Conservation (phyloP, 768 basidiomycete species). For the Leucogyrophana mollusca region DNA sequence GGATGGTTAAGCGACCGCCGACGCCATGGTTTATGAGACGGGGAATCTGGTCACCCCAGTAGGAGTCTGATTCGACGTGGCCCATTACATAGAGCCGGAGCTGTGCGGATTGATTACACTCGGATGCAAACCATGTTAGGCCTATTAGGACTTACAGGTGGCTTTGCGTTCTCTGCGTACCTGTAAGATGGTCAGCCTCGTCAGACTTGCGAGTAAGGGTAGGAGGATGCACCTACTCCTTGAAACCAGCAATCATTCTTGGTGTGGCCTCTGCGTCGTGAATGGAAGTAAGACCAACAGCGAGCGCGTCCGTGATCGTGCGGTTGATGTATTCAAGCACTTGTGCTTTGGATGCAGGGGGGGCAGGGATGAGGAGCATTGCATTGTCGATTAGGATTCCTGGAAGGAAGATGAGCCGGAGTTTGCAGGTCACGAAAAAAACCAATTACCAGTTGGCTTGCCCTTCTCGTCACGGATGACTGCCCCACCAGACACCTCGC, state of each 20-base stretch:
- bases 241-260: constrained; percentile 60
- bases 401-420: constrained; percentile 8
- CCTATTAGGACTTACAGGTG: constrained; percentile 54
- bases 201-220: neutral
- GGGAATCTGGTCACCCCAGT: constrained; percentile 67
- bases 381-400: constrained; percentile 90
- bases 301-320: constrained; percentile 67
- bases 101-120: constrained; percentile 24
- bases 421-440: constrained; percentile 6
- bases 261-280: constrained; percentile 73
- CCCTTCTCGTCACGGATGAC: constrained; percentile 65
- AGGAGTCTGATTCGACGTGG: constrained; percentile 46
- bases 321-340: constrained; percentile 63
- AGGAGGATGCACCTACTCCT: constrained; percentile 42
- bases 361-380: constrained; percentile 69
- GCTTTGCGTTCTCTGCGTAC: constrained; percentile 60
- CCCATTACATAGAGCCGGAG: constrained; percentile 67
- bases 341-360: constrained; percentile 54
- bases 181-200: constrained; percentile 41
- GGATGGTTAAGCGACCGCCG: constrained; percentile 51
- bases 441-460: constrained; percentile 60
- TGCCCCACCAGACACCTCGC: constrained; percentile 66
- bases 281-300: constrained; percentile 79
- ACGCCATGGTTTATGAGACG: constrained; percentile 58
- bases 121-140: neutral